These are phyloP conservation scores for Neonectria faginata DNA, from an alignment of 2,329 filamentous ascomycete species.

Conservation along the genomic window DNA sequence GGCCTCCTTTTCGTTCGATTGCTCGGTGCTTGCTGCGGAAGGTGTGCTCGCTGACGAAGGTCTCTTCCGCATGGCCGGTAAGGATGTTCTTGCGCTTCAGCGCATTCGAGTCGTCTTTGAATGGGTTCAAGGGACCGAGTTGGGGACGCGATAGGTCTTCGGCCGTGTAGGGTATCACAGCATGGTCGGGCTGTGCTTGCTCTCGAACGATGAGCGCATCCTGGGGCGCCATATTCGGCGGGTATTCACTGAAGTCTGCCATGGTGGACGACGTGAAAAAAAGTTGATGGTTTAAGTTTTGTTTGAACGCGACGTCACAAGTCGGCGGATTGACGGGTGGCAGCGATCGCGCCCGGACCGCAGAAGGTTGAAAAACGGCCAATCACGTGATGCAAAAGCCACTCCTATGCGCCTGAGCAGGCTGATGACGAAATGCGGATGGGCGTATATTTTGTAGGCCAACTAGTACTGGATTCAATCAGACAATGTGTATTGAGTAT, in stretches of 20 bases:
- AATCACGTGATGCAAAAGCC: background rate
- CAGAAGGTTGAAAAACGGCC: constrained; percentile 3
- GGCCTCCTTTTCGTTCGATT: constrained; percentile 74
- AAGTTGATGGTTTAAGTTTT: constrained; percentile 4
- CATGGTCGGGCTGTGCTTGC: constrained; percentile 68
- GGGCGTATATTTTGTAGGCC: background rate
- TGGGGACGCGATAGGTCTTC: constrained; percentile 75
- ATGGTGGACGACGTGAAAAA: constrained; percentile 53
- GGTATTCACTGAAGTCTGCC: constrained; percentile 72
- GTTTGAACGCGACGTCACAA: constrained; percentile 28
- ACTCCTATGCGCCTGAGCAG: background rate
- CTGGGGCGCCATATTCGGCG: constrained; percentile 73
- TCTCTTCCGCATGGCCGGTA: constrained; percentile 90
- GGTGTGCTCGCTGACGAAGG: constrained; percentile 87
- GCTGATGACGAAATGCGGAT: background rate
- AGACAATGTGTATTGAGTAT: constrained; percentile 9
- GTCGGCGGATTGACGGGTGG: background rate
- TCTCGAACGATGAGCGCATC: constrained; percentile 71
- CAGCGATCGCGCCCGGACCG: constrained; percentile 7
- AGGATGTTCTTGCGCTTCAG: constrained; percentile 84
- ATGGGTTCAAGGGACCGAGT: constrained; percentile 80
- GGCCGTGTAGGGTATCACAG: constrained; percentile 74
- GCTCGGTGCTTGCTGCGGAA: constrained; percentile 91
- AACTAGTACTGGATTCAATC: background rate
- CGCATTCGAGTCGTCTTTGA: constrained; percentile 70